Evolutionary conservation across 2,329 filamentous ascomycete species (phyloP), one percentile per base, ranked within the genome.

Genomic region (Ophiognomonia clavigignenti-juglandacearum): DNA sequence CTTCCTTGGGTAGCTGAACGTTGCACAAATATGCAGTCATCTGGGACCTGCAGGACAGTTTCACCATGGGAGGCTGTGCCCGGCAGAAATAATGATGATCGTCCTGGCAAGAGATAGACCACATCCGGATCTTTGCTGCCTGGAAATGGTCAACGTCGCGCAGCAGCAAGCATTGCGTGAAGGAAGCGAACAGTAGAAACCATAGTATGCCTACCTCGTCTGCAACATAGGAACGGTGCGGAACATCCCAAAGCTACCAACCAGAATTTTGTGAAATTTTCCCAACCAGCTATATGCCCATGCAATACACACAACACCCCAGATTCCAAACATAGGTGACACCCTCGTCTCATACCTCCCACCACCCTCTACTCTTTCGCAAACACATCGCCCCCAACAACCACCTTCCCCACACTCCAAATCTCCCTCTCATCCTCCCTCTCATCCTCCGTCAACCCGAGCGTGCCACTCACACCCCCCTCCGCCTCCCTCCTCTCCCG

Each of bases 371-470:
- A 64, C 34, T 68, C 62, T 51, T 69, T 70, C 38, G 66, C 64
- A 61, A 77, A 76, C 6, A 71, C 64, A 48, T 88, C 86, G 8
- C 79, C 85, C 39, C 70, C 72, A 11, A 91, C 70, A 63, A 97
- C 92, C 41, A 96, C 83, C 67, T 86, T 91, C 6, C 93, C 93
- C 41, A 98, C 86, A 63, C 88, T 93, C 91, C 90, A 95, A 53
- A 98, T 83, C 72, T 98, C 93, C 66, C 82, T 85, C 72, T 96
- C 89, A 68, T 98, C 93, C 61, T 98, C 93, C 26, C 82, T 72
- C 70, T 98, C 93, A 65, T 98, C 93, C 61, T 88, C 90, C 27
- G 85, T 87, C 58, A 98, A 65, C 0, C 91, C 91, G 41, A 97
- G 63, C 11, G 50, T 52, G 1, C 90, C 89, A 39, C 91, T 91